Base-by-base conservation (phyloP, 768 basidiomycete species). In the Suillus subalutaceus region DNA sequence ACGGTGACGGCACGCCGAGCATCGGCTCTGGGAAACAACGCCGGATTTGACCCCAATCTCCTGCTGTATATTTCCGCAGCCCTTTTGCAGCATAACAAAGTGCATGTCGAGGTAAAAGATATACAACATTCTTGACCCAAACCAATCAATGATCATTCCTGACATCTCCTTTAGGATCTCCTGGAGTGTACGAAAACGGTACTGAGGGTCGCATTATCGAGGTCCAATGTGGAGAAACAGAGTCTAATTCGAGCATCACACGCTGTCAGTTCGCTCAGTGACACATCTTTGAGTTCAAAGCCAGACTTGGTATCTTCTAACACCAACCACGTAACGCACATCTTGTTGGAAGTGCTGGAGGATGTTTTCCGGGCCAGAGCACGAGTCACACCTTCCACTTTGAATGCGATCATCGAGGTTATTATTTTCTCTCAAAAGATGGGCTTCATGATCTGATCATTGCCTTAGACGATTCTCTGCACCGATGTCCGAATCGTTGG, bases 51-150 rank as follows among this genome's bases (percentile, higher is more conserved):
- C 71, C 82, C 87, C 5, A 86, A 86, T 10, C 81, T 89, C 5
- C 71, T 92, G 12, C 70, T 93, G 20, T 59, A 74, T 4, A 84
- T 90, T 61, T 78, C 82, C 0, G 78, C 85, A 4, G 79, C 79
- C 16, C 78, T 92, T 38, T 78, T 90, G 16, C 82, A 87, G 64
- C 82, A 87, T 71, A 90, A 91, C 76, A 87, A 86, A 73, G 75
- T 81, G 26, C 80, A 85, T 55, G 83, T 81, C 71, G 80, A 85
- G 66, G 91, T 90, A 66, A 64, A 74, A 80, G 73, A 3, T 40
- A 6, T 35, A 23, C 30, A 62, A 13, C 9, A 7, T 43, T 32
- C 9, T 23, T 12, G 53, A 3, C 35, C 38, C 15, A 20, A 62
- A 60, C 52, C 8, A 16, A 64, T 60, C 32, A 4, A 41, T 41